These are phyloP conservation scores for Canavalia ensiformis DNA, from an alignment of 306 rosid species.

Conservation along the genomic window DNA sequence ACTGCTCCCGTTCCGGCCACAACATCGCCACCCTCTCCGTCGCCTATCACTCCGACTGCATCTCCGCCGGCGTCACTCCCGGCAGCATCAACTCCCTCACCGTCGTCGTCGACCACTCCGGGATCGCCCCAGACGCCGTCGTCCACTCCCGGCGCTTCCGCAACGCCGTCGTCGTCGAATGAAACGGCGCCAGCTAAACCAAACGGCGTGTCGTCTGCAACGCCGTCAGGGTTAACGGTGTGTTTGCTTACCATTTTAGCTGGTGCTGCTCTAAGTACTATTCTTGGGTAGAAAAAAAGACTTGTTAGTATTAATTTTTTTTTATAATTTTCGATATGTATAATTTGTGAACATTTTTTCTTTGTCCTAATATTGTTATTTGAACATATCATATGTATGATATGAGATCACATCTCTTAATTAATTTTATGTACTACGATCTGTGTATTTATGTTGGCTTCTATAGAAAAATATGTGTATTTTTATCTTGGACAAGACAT, in stretches of 20 bases:
- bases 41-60: slow-evolving; percentile 1
- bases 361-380: neutral
- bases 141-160: neutral
- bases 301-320: neutral
- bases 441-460: neutral
- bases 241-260: slow-evolving; percentile 50
- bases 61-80: slow-evolving; percentile 33
- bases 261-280: slow-evolving; percentile 45
- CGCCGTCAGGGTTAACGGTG: slow-evolving; percentile 44
- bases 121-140: neutral
- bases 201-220: slow-evolving; percentile 1
- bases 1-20: neutral
- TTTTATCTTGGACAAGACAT: too few relatives aligned
- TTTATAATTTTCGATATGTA: neutral
- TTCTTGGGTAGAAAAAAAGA: slow-evolving; percentile 39
- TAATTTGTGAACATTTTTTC: slow-evolving; percentile 24
- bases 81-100: slow-evolving; percentile 9
- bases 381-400: neutral
- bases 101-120: slow-evolving; percentile 27
- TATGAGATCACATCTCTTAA: slow-evolving; percentile 30
- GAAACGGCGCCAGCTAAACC: slow-evolving; percentile 17
- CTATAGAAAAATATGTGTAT: too few relatives aligned
- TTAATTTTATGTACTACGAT: neutral
- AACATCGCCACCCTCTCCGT: slow-evolving; percentile 1
- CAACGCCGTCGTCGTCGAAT: slow-evolving; percentile 24